phyloP scores from a whole-genome alignment of 768 basidiomycete genomes.

The Mycena sanguinolenta region DNA sequence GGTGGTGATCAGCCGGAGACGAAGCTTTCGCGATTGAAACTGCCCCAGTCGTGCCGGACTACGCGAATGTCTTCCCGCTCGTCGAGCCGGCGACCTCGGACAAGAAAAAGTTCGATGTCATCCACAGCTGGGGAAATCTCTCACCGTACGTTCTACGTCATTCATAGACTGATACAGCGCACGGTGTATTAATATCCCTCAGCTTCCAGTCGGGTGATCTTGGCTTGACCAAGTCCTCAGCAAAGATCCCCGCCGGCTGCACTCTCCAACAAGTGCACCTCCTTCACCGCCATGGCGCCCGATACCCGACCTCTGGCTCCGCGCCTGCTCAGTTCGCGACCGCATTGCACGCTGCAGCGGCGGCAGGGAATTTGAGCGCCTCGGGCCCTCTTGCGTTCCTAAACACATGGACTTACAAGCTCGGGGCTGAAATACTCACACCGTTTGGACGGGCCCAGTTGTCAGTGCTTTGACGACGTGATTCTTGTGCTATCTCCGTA shows the following conservation, averaged over 20 bases:
- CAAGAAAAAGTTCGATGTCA: conserved; percentile 57
- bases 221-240: conserved; percentile 61
- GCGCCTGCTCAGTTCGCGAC: conserved; percentile 59
- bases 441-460: conserved; percentile 83
- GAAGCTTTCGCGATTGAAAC: conserved; percentile 57
- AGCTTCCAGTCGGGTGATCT: conserved; percentile 60
- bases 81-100: conserved; percentile 53
- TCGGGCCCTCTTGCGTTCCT: conserved; percentile 73
- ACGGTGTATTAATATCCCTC: neutral
- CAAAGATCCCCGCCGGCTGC: conserved; percentile 62
- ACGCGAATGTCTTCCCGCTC: conserved; percentile 57
- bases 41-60: conserved; percentile 55
- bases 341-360: conserved; percentile 61
- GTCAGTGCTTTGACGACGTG: conserved; percentile 48
- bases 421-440: conserved; percentile 82
- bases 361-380: conserved; percentile 58
- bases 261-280: conserved; percentile 66
- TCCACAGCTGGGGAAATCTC: conserved; percentile 63
- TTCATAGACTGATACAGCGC: neutral
- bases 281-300: conserved; percentile 78
- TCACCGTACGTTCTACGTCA: conserved; percentile 50
- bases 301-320: conserved; percentile 65
- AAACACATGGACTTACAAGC: conserved; percentile 82
- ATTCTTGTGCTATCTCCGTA: too few relatives aligned
- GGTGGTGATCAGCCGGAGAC: conserved; percentile 52